Evolutionary conservation across 2,329 filamentous ascomycete genomes (phyloP), one percentile per base, ranked within the genome.

Genomic region (Colletotrichum magnum): DNA sequence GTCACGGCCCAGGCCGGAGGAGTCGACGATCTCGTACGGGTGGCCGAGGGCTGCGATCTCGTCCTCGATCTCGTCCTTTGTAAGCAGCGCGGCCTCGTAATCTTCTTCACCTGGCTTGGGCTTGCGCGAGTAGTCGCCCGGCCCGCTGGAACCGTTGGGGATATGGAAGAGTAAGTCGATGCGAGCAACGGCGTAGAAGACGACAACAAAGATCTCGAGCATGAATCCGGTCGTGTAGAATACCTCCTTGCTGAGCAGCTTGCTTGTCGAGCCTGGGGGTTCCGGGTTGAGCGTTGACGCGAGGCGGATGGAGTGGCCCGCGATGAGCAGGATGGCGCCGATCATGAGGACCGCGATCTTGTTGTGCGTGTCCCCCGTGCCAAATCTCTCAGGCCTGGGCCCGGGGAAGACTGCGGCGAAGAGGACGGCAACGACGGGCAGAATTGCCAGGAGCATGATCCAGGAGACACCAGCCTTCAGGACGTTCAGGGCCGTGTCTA

Each of bases 101-200:
- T 60, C 69, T 1, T 68, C 66, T 54, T 75, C 10, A 85, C 80
- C 51, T 2, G 84, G 85, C n/a, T 87, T 88, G 3, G 84, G 84
- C 48, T 81, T 82, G 72, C 84, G 83, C 65, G 72, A 72, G 58
- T 76, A 76, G 52, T 76, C 75, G 13, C 76, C 76, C 0, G 75
- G 75, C 3, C 53, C 62, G 21, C 71, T 72, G 18, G 74, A 72
- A 12, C 77, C 77, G 47, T 79, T 72, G 41, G 77, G 77, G 5
- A 79, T 70, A 69, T 78, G 75, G 70, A 78, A 79, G 10, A 75
- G 51, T 4, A 75, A 56, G 43, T 79, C 77, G 26, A 79, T 69
- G n/a, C 77, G 75, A 2, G 72, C 61, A 9, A 72, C 71, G 3
- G 76, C 76, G 54, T 78, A 78, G 2, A 74, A 68, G 10, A 70